Evolutionary conservation across 2,329 filamentous ascomycete genomes (phyloP).

Genomic region (Keithomyces neogunnii): DNA sequence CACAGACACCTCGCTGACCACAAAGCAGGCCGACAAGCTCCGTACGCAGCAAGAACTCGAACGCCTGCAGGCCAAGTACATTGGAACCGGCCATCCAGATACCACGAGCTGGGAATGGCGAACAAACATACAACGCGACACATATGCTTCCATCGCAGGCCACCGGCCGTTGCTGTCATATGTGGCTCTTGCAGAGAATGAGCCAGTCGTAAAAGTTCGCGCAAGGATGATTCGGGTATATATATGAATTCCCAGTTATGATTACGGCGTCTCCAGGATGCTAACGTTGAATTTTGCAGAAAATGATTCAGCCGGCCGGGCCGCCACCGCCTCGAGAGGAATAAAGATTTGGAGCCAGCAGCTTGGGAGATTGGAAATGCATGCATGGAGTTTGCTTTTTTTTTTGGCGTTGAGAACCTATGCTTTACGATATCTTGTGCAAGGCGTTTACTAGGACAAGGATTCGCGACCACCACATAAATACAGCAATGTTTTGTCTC

Average conservation of each 20-base stretch:
- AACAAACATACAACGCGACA: slow-evolving; percentile 91
- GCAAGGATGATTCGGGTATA: slow-evolving; percentile 67
- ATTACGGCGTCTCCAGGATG: background rate
- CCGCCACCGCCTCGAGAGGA: slow-evolving; percentile 49
- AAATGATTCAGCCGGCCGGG: slow-evolving; percentile 58
- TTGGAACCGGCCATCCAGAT: slow-evolving; percentile 93
- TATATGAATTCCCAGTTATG: slow-evolving; percentile 3
- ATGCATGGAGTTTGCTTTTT: background rate
- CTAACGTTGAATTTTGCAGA: slow-evolving; percentile 30
- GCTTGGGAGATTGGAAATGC: background rate
- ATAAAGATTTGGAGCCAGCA: slow-evolving; percentile 15
- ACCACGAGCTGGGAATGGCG: slow-evolving; percentile 97
- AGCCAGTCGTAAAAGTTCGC: slow-evolving; percentile 71
- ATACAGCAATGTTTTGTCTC: too few relatives aligned
- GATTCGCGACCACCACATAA: too few relatives aligned
- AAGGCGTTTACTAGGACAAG: too few relatives aligned
- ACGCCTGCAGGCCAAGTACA: slow-evolving; percentile 87
- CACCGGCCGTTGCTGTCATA: slow-evolving; percentile 84
- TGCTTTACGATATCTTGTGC: too few relatives aligned
- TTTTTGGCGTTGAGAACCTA: background rate
- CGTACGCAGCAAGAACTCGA: slow-evolving; percentile 97
- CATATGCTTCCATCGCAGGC: slow-evolving; percentile 78
- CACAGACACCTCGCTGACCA: background rate
- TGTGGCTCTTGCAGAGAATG: slow-evolving; percentile 82
- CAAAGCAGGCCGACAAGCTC: slow-evolving; percentile 79